Evolutionary conservation across 129 eudicot genomes (phyloP).

Genomic region (Pseudognaphalium luteoalbum): DNA sequence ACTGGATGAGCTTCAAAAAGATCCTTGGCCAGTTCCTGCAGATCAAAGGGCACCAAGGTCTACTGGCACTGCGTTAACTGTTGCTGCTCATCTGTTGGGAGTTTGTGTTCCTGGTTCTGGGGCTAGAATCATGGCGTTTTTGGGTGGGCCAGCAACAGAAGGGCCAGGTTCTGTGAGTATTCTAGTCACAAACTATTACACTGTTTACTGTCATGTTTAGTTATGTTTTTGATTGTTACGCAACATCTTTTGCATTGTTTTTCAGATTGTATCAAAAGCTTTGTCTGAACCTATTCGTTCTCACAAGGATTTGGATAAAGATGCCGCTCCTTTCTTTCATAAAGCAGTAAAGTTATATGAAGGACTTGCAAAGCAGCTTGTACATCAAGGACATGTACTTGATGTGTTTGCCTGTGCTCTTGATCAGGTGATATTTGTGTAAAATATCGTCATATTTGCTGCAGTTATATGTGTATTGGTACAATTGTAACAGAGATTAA

Average conservation of each 20-base stretch:
- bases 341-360: slow-evolving; percentile 95
- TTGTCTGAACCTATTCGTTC: slow-evolving; percentile 96
- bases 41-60: slow-evolving; percentile 93
- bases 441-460: slow-evolving; percentile 7
- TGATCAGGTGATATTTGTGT: slow-evolving; percentile 69
- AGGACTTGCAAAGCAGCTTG: slow-evolving; percentile 86
- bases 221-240: background rate
- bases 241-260: background rate
- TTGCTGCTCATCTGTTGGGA: slow-evolving; percentile 87
- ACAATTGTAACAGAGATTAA: background rate
- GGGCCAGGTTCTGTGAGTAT: slow-evolving; percentile 95
- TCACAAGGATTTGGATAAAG: slow-evolving; percentile 97
- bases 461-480: background rate
- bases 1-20: slow-evolving; percentile 95
- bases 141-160: slow-evolving; percentile 97
- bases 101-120: slow-evolving; percentile 92
- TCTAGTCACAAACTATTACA: slow-evolving; percentile 24
- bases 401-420: slow-evolving; percentile 97
- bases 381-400: slow-evolving; percentile 95
- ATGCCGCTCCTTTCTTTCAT: slow-evolving; percentile 76
- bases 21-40: slow-evolving; percentile 90
- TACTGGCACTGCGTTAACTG: slow-evolving; percentile 79
- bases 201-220: background rate
- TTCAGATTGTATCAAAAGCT: slow-evolving; percentile 81
- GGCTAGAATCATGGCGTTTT: slow-evolving; percentile 89